Conservation (phyloP, 2,329 filamentous ascomycete genomes). For the Colletotrichum echinochloae region DNA sequence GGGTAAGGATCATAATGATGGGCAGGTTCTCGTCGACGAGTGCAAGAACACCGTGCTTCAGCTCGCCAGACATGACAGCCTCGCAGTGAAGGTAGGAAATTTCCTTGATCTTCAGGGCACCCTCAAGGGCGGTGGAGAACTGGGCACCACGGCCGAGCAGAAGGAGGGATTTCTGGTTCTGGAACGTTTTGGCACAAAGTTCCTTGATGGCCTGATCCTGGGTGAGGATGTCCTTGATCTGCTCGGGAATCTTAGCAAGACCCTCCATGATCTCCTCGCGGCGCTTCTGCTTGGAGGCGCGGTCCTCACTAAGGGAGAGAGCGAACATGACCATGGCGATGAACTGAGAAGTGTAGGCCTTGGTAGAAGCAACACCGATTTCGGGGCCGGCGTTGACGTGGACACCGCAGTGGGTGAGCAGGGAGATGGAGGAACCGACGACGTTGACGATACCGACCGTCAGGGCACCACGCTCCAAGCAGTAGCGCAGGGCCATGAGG, state of each 20-base stretch:
- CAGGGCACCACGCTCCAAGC: slow-evolving; percentile 94
- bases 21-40: slow-evolving; percentile 98
- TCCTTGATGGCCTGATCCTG: slow-evolving; percentile 95
- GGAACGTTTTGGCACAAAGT: slow-evolving; percentile 91
- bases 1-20: slow-evolving; percentile 99
- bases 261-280: slow-evolving; percentile 97
- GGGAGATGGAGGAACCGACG: slow-evolving; percentile 97
- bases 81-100: slow-evolving; percentile 99
- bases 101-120: slow-evolving; percentile 99
- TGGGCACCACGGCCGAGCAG: slow-evolving; percentile 95
- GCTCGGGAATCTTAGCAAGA: slow-evolving; percentile 84
- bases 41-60: slow-evolving; percentile 98
- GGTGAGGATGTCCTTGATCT: slow-evolving; percentile 92
- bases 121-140: slow-evolving; percentile 96
- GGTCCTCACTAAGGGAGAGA: slow-evolving; percentile 94
- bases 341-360: slow-evolving; percentile 99
- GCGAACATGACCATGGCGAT: slow-evolving; percentile 99
- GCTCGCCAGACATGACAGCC: slow-evolving; percentile 99
- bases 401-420: slow-evolving; percentile 99
- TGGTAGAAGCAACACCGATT: slow-evolving; percentile 98
- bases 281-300: slow-evolving; percentile 91
- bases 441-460: slow-evolving; percentile 99
- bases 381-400: slow-evolving; percentile 99
- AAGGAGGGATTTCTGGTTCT: slow-evolving; percentile 96
- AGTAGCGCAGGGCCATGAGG: slow-evolving; percentile 96